Evolutionary conservation across 805 yeast species (phyloP), one percentile per base, ranked within the genome.

Genomic region (Suhomyces sp.): DNA sequence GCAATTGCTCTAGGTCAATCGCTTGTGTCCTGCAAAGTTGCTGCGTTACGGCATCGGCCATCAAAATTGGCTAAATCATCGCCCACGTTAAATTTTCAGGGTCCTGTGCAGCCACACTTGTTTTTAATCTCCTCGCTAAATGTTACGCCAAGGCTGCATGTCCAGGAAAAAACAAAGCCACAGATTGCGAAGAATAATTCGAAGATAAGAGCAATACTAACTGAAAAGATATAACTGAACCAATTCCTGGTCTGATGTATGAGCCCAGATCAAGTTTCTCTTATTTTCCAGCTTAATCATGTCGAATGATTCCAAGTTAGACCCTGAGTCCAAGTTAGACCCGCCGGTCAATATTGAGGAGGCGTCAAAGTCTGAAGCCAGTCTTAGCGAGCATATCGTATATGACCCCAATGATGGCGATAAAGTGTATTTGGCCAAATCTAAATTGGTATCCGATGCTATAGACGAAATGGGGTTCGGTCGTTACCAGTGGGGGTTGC

Each of bases 381-480:
- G 43, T 9, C 20, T 27, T 15, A 20, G 21, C 8, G 47, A 29
- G 15, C n/a, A 19, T 6, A 58, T 49, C 33, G 51, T 55, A 12
- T 53, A 21, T 22, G 53, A 52, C n/a, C 41, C 40, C 19, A 21
- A 39, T 35, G 60, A 55, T 21, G 44, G 21, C 21, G 51, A 54
- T 48, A 40, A 47, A 24, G 49, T 43, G 37, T 57, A 57, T 50
- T 35, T 57, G 29, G 52, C 55, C 39, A 57, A 57, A 46, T 49
- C 57, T 21, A 53, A 54, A 47, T 24, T 70, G 66, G 82, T 85
- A 4, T 66, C 75, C 21, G 57, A 57, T 17, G 73, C 73, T 9
- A 69, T 73, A 25, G 74, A 71, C 53, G 65, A 64, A 25, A 66
- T 72, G 27, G 77, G 76, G 2, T 73, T 69, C 47, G 67, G 67